Evolutionary conservation across 2,329 filamentous ascomycete genomes (phyloP), one percentile per base, ranked within the genome.

Genomic region (Rosellinia necatrix): DNA sequence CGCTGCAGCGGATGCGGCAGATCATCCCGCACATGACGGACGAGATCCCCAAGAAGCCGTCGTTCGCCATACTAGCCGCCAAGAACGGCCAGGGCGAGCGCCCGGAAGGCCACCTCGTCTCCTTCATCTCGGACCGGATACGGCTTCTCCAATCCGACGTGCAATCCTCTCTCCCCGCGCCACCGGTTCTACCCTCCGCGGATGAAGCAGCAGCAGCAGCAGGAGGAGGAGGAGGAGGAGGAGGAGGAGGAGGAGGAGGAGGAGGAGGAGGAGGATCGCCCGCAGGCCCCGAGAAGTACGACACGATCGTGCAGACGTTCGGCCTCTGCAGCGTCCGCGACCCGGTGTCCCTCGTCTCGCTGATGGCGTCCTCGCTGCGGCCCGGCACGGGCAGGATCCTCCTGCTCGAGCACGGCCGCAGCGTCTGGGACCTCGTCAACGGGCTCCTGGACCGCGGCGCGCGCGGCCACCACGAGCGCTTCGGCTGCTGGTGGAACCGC

Each of bases 401-500:
- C 30, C 72, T 88, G 44, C 71, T 88, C 7, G 85, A 87, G 70
- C 85, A 87, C 72, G 85, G 85, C 21, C 79, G 81, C 58, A 82
- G 81, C 13, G 76, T 71, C 65, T 84, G 76, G 70, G 74, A 75
- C 25, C 4, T 55, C 15, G 71, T 87, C 29, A 87, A 88, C 66
- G 71, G 73, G 8, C 63, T 82, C 15, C 71, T 88, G 27, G 84
- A 88, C 70, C 74, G 72, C 59, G 77, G 78, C 53, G 84, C 85
- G 0, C 70, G 72, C 13, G 71, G 73, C 19, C 85, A 87, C 65
- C 86, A 85, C 55, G 72, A 75, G 19, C 78, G 80, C 63, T 87
- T 83, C 65, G 85, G 85, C 2, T 88, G 85, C 72, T 87, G 85
- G 85, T 87, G 84, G 84, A 88, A 88, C 71, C 75, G 85, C 49